A percentile compares a stretch with the other conserved stretches of the same genome.
phyloP scores from a whole-genome alignment of 495 filamentous ascomycete species.

The Astrothelium subdiscretum region DNA sequence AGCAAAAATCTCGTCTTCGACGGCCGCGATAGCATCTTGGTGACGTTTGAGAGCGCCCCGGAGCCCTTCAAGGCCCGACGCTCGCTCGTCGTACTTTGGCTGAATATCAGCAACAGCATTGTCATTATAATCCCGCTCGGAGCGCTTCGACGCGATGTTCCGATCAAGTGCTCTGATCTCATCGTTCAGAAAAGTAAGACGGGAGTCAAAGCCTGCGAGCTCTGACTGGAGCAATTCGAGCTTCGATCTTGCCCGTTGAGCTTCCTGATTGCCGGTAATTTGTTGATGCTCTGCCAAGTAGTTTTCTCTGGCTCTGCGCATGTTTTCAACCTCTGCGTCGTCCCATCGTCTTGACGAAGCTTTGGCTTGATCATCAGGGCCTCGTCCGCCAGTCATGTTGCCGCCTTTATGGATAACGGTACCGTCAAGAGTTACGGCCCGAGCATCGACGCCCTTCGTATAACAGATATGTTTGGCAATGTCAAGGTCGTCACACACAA shows the following conservation, averaged over 20 bases:
- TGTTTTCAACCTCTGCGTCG: slow-evolving; percentile 73
- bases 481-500: slow-evolving; percentile 79
- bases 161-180: slow-evolving; percentile 74
- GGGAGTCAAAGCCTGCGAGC: slow-evolving; percentile 69
- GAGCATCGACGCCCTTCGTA: slow-evolving; percentile 72
- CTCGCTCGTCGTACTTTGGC: slow-evolving; percentile 66
- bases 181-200: slow-evolving; percentile 54
- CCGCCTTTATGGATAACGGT: slow-evolving; percentile 95
- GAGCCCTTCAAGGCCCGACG: slow-evolving; percentile 53
- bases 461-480: slow-evolving; percentile 87
- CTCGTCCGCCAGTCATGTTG: slow-evolving; percentile 88
- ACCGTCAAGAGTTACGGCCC: slow-evolving; percentile 86
- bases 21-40: slow-evolving; percentile 63
- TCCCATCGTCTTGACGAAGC: slow-evolving; percentile 63
- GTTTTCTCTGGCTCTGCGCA: slow-evolving; percentile 60
- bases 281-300: slow-evolving; percentile 58
- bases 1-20: slow-evolving; percentile 81
- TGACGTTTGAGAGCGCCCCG: slow-evolving; percentile 53
- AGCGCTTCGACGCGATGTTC: slow-evolving; percentile 75
- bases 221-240: slow-evolving; percentile 77
- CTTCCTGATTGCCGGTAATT: slow-evolving; percentile 63
- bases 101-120: slow-evolving; percentile 59
- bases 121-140: slow-evolving; percentile 63
- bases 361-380: slow-evolving; percentile 55
- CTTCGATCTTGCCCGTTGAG: slow-evolving; percentile 39